Base-by-base conservation (phyloP, 2,329 filamentous ascomycete species). In the Trichoderma koningii region DNA sequence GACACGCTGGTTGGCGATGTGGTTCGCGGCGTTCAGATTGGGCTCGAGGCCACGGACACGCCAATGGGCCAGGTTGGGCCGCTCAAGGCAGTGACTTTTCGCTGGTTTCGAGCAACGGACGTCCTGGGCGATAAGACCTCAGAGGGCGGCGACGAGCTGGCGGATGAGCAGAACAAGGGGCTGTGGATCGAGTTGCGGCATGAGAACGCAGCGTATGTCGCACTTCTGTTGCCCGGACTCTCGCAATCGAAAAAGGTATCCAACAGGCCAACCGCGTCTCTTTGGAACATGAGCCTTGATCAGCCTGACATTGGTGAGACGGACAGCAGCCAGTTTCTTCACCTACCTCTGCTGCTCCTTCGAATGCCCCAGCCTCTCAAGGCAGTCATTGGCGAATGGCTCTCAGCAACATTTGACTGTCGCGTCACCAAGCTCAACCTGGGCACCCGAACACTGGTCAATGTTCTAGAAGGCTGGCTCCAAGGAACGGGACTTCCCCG, bases 21-120 rank as follows among this genome's bases (percentile, higher is more conserved):
- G 1, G 82, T 87, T n/a, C 82, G 85, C 63, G 85, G 85, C 50
- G 81, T 87, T 19, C 83, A 87, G 68, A 79, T 87, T 19, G 80
- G 80, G 0, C 70, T 83, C 5, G 77, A 79, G 55, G 74, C 77
- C 5, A 78, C 77, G 19, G 80, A 81, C 28, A 78, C 77, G 17
- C 69, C 76, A 7, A 64, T 69, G 15, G 76, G 76, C 1, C 77
- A 79, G 56, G 76, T 79, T 14, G 77, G 77, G 3, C 75, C 79
- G 2, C 69, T 87, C 21, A 79, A 81, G 66, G 71, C 71, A 5
- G 82, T 87, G 1, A 76, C 76, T 14, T 78, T 85, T 28, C 76
- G 79, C 1, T 84, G 82, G 80, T 78, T 83, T 15, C 65, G 72
- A 69, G 64, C 76, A 42, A 59, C 69, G 14, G 65, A 73, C 69